Conservation (phyloP, 1,139 yeast genomes). For the Candida tetrigidarum region DNA sequence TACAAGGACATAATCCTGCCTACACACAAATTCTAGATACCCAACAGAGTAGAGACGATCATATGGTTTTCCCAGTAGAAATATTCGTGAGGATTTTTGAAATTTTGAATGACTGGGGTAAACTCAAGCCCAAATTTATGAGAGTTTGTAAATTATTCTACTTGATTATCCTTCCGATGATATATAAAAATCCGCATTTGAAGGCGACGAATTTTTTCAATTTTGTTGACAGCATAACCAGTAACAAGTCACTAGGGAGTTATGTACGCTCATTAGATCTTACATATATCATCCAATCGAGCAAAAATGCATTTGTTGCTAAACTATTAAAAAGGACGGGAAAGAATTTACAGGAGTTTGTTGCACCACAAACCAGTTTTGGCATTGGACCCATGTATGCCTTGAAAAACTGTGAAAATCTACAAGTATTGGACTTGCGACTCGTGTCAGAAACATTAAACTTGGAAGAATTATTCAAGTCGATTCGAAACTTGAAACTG, state of each 20-base stretch:
- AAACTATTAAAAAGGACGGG: slow-evolving; percentile 79
- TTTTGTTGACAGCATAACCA: slow-evolving; percentile 73
- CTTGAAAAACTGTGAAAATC: slow-evolving; percentile 65
- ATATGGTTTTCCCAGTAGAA: slow-evolving; percentile 60
- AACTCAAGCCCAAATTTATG: slow-evolving; percentile 54
- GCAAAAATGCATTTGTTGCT: slow-evolving; percentile 92
- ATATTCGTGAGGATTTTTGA: slow-evolving; percentile 56
- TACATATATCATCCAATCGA: slow-evolving; percentile 81
- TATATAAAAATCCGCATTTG: slow-evolving; percentile 67
- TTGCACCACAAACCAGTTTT: slow-evolving; percentile 95
- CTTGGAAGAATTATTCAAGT: slow-evolving; percentile 73
- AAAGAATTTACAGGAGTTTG: slow-evolving; percentile 61
- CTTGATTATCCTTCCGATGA: slow-evolving; percentile 56
- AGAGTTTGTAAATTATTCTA: slow-evolving; percentile 68
- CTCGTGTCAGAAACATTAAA: slow-evolving; percentile 91
- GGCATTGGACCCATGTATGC: slow-evolving; percentile 88
- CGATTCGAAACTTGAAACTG: slow-evolving; percentile 63
- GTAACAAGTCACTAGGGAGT: slow-evolving; percentile 43
- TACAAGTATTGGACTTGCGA: slow-evolving; percentile 76
- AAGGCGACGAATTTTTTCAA: slow-evolving; percentile 66
- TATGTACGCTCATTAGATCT: slow-evolving; percentile 65
- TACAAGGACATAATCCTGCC: slow-evolving; percentile 23
- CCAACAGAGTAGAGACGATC: slow-evolving; percentile 16
- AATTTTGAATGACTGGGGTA: slow-evolving; percentile 36
- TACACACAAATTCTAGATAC: slow-evolving; percentile 20